Conservation (phyloP, 2,329 filamentous ascomycete species). For the Colletotrichum ledebouriae region DNA sequence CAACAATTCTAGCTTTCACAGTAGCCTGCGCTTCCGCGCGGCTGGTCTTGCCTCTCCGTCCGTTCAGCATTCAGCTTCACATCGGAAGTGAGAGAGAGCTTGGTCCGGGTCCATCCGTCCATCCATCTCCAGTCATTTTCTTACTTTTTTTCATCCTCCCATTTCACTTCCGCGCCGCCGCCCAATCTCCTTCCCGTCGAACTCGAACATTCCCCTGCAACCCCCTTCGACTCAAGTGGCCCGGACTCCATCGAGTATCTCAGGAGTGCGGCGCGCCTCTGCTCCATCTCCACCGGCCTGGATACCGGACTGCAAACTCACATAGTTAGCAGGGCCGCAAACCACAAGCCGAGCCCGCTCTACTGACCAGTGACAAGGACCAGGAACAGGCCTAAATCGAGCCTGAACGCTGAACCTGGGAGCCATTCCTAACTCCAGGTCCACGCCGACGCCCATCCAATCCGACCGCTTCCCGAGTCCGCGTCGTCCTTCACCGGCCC, state of each 20-base stretch:
- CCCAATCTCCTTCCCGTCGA: slow-evolving; percentile 10
- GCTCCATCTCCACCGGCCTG: slow-evolving; percentile 27
- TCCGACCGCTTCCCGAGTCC: too few relatives aligned
- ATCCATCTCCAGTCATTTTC: not conserved
- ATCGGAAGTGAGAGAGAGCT: not conserved
- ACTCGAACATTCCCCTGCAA: slow-evolving; percentile 36
- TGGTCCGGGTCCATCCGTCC: slow-evolving; percentile 8
- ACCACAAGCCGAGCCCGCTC: not conserved
- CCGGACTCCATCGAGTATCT: slow-evolving; percentile 25
- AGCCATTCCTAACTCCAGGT: not conserved
- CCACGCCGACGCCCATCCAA: not conserved
- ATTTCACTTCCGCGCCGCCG: slow-evolving; percentile 1
- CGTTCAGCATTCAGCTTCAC: not conserved
- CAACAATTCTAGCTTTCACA: too few relatives aligned
- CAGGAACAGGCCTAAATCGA: slow-evolving; percentile 10
- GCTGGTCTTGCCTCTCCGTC: slow-evolving; percentile 13
- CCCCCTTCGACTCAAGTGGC: slow-evolving; percentile 3
- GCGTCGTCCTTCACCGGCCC: slow-evolving; percentile 20
- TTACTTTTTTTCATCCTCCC: not conserved
- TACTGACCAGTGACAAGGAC: not conserved
- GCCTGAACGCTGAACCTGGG: not conserved
- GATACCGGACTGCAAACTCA: slow-evolving; percentile 33
- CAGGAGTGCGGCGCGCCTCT: not conserved
- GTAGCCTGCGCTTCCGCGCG: slow-evolving; percentile 9
- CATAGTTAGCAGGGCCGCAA: slow-evolving; percentile 7